Percentiles rank a stretch among this genome's conserved stretches.
phyloP scores from a whole-genome alignment of 2,329 filamentous ascomycete species.

The Phialemoniopsis sp. region DNA sequence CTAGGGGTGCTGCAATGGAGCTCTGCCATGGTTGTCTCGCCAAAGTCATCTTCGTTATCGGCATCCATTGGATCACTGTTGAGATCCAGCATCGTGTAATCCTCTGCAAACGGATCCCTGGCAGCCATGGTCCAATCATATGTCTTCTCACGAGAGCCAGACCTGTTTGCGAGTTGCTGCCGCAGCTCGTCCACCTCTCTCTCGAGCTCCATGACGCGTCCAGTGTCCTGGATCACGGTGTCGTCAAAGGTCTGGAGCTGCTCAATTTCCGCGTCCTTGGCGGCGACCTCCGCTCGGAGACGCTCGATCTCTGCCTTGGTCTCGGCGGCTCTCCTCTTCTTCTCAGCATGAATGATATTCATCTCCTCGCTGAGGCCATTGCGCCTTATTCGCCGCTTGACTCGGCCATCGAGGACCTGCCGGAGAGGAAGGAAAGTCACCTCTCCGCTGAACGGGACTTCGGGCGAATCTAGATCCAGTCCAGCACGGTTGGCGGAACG shows the following conservation, averaged over 20 bases:
- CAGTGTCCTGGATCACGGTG: constrained; percentile 43
- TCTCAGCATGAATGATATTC: constrained; percentile 45
- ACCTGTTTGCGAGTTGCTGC: constrained; percentile 17
- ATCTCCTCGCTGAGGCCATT: constrained; percentile 56
- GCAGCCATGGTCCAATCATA: constrained; percentile 50
- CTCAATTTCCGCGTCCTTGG: constrained; percentile 49
- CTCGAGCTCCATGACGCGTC: constrained; percentile 30
- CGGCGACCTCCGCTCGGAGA: constrained; percentile 43
- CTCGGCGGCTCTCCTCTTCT: constrained; percentile 30
- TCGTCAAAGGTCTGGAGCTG: constrained; percentile 34
- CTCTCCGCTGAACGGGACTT: constrained; percentile 24
- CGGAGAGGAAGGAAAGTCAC: constrained; percentile 44
- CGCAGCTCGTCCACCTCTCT: constrained; percentile 25
- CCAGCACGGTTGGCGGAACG: constrained; percentile 2
- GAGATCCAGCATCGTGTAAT: constrained; percentile 28
- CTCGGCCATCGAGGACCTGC: constrained; percentile 51
- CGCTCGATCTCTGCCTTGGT: constrained; percentile 41
- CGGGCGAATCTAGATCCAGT: constrained; percentile 8
- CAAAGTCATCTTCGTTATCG: constrained; percentile 33
- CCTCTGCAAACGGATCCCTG: constrained; percentile 39
- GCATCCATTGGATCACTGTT: constrained; percentile 17
- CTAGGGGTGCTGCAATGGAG: constrained; percentile 48
- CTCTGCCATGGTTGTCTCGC: constrained; percentile 46
- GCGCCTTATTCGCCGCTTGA: constrained; percentile 52
- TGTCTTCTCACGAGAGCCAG: constrained; percentile 5